Evolutionary conservation across 371 early-diverging fungal species (phyloP).

Genomic region (Cokeromyces recurvatus): DNA sequence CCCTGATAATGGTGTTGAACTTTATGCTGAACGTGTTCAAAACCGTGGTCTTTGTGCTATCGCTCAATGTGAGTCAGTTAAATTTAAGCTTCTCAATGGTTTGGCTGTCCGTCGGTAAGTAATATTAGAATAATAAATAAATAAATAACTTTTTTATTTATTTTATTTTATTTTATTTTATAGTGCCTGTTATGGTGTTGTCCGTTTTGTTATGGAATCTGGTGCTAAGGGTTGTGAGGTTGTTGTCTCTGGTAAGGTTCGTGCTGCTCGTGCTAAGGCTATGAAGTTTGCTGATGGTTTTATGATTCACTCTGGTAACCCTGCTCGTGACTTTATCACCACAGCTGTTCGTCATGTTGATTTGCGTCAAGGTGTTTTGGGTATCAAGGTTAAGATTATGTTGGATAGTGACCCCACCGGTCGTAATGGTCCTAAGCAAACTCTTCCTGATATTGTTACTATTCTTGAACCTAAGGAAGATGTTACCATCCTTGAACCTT

Average conservation of each 20-base stretch:
- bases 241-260: slow-evolving; percentile 99
- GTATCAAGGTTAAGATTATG: slow-evolving; percentile 99
- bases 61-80: slow-evolving; percentile 98
- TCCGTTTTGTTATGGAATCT: slow-evolving; percentile 98
- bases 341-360: slow-evolving; percentile 96
- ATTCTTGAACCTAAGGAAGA: slow-evolving; percentile 93
- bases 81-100: slow-evolving; percentile 95
- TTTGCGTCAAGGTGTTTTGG: slow-evolving; percentile 99
- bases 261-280: slow-evolving; percentile 99
- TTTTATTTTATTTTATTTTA: background rate
- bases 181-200: slow-evolving; percentile 95
- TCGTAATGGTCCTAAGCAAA: slow-evolving; percentile 91
- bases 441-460: slow-evolving; percentile 96
- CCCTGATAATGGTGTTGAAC: slow-evolving; percentile 94
- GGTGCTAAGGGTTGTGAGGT: slow-evolving; percentile 99
- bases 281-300: slow-evolving; percentile 99
- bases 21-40: slow-evolving; percentile 98
- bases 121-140: background rate
- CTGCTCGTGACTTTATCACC: slow-evolving; percentile 96
- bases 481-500: slow-evolving; percentile 64
- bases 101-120: slow-evolving; percentile 87
- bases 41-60: slow-evolving; percentile 98
- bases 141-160: no score
- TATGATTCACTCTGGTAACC: slow-evolving; percentile 99
- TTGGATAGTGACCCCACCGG: slow-evolving; percentile 95